Base-by-base conservation (phyloP, 2,329 filamentous ascomycete species). In the Pezicula carpinea region DNA sequence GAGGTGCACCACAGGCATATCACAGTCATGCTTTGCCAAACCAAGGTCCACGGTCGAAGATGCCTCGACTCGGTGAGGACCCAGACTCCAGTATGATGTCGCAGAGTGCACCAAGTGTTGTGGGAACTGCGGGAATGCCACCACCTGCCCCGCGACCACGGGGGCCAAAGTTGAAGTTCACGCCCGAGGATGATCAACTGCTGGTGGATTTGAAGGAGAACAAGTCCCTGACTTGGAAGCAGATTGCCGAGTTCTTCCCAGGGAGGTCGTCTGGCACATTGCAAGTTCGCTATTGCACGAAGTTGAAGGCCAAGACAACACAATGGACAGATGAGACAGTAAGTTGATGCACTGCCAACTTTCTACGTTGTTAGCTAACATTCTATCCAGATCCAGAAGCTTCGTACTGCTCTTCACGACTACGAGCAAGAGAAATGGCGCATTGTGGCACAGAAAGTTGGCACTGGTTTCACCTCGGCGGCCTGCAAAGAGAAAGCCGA, bases 241-340 rank as follows among this genome's bases (percentile, higher is more conserved):
- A 96, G 73, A 96, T 96, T 61, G 89, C 90, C 47, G 91, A 96
- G 63, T 96, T 96, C 69, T 96, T 96, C 59, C 91, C 91, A 1
- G 91, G 90, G 1, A 77, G 91, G 48, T 93, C 88, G 49, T 95
- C 88, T 39, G 91, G 91, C 15, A 96, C 91, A 23, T 70, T 96
- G 51, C 91, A 96, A 67, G 91, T 96, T 46, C 84, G 91, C 31
- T 96, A 96, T 66, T 96, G 91, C 65, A 96, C 90, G 36, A 96
- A 95, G 69, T 73, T 96, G 44, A 96, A 95, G 70, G 90, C 89
- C 13, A 96, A 96, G 72, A 91, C 87, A 33, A 95, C 88, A 11
- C 82, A 89, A 60, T 96, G 91, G 91, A 95, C 87, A 43, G 89
- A 95, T 55, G 90, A 96, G 63, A 93, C 88, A 74, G 91, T 96